These are phyloP conservation scores for Rubroshorea leprosula DNA, from an alignment of 345 rosid genomes.

Conservation along the genomic window DNA sequence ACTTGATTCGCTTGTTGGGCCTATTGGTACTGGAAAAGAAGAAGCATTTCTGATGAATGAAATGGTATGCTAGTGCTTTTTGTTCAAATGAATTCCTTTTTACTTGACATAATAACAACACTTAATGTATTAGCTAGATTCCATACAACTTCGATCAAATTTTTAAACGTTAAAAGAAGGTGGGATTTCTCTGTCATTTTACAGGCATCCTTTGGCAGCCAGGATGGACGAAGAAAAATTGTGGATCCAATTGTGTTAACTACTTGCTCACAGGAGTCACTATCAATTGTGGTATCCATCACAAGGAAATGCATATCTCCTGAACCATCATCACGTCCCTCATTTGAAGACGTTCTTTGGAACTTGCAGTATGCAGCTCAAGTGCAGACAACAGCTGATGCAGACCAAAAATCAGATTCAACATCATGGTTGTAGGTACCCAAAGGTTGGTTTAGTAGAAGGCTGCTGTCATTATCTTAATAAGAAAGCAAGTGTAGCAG, in stretches of 20 bases:
- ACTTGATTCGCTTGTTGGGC: conserved; percentile 94
- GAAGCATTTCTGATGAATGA: conserved; percentile 85
- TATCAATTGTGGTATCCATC: conserved; percentile 68
- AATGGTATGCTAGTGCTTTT: conserved; percentile 49
- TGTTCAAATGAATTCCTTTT: not conserved
- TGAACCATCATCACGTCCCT: conserved; percentile 64
- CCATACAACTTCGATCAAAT: no score
- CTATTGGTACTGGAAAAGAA: conserved; percentile 65
- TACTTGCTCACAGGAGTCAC: conserved; percentile 82
- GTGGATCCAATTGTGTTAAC: conserved; percentile 81
- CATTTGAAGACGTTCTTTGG: conserved; percentile 90
- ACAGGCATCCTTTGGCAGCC: conserved; percentile 91
- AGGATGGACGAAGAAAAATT: conserved; percentile 75
- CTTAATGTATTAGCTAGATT: no score
- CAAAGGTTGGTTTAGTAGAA: conserved; percentile 13
- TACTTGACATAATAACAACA: not conserved
- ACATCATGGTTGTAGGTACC: conserved; percentile 34
- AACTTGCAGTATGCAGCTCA: conserved; percentile 89
- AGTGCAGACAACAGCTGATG: conserved; percentile 77
- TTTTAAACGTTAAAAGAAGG: no score
- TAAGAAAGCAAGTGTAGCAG: conserved; percentile 2
- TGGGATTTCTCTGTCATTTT: no score
- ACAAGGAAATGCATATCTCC: conserved; percentile 77
- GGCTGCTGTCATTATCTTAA: not conserved
- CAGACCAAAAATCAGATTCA: conserved; percentile 75